These are phyloP conservation scores for Fusarium tjaetaba DNA, from an alignment of 2,329 filamentous ascomycete genomes.

Conservation along the genomic window DNA sequence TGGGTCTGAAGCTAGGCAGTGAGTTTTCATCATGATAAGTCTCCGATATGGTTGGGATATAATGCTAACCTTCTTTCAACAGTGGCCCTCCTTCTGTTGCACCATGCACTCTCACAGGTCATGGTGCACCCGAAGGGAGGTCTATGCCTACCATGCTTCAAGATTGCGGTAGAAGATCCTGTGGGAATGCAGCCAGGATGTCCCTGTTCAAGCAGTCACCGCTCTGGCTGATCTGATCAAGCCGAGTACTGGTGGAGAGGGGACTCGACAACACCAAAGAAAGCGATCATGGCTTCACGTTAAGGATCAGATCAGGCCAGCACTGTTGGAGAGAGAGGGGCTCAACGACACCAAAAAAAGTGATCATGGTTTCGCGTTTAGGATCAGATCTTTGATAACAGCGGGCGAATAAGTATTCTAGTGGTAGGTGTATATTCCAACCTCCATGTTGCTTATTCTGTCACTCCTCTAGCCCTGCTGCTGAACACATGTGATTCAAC, in stretches of 20 bases:
- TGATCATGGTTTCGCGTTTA: too few relatives aligned
- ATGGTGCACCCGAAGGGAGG: not conserved
- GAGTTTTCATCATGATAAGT: not conserved
- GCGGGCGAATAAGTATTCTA: not conserved
- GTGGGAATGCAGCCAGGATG: not conserved
- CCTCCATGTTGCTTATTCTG: not conserved
- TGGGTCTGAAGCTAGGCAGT: not conserved
- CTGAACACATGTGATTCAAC: not conserved
- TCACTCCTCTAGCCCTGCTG: not conserved
- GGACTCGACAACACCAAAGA: not conserved
- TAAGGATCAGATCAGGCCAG: too few relatives aligned
- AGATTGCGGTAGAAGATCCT: rapidly evolving
- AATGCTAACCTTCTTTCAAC: not conserved
- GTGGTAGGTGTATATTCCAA: not conserved
- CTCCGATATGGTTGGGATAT: not conserved
- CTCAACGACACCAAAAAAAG: too few relatives aligned
- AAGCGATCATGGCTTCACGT: too few relatives aligned
- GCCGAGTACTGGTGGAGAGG: too few relatives aligned
- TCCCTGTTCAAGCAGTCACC: not conserved
- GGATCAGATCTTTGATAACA: not conserved
- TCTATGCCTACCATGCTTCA: not conserved
- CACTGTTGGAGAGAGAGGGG: too few relatives aligned
- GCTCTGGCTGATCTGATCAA: not conserved
- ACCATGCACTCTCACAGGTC: not conserved
- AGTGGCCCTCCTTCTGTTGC: not conserved